phyloP scores from a whole-genome alignment of 805 yeast genomes.

The Candida pseudoglaebosa region DNA sequence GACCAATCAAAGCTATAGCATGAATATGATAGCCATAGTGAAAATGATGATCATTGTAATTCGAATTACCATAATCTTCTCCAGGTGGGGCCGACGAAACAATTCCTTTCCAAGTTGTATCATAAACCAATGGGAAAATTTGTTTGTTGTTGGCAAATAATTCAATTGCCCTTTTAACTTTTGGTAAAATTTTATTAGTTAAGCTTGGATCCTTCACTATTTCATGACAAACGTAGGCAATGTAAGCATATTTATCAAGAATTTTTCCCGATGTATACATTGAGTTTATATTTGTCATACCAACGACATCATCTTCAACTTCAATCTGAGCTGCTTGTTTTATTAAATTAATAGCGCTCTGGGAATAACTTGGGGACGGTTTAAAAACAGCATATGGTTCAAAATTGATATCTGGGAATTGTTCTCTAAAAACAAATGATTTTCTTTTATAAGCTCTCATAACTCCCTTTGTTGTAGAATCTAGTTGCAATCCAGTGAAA shows the following conservation, averaged over 20 bases:
- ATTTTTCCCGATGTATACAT: slow-evolving; percentile 90
- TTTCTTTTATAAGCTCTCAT: slow-evolving; percentile 43
- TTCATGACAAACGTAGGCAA: slow-evolving; percentile 67
- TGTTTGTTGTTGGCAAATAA: slow-evolving; percentile 71
- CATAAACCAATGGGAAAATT: slow-evolving; percentile 70
- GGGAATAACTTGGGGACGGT: slow-evolving; percentile 25
- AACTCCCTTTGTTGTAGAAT: slow-evolving; percentile 48
- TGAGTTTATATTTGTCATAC: slow-evolving; percentile 66
- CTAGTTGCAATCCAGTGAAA: slow-evolving; percentile 34
- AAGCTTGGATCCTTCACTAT: slow-evolving; percentile 55
- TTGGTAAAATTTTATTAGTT: slow-evolving; percentile 49
- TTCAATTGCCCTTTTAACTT: slow-evolving; percentile 63
- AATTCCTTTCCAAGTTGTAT: slow-evolving; percentile 73
- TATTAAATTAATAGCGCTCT: slow-evolving; percentile 34
- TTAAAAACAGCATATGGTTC: slow-evolving; percentile 58
- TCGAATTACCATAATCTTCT: slow-evolving; percentile 70
- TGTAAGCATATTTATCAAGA: slow-evolving; percentile 85
- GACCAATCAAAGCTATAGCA: slow-evolving; percentile 61
- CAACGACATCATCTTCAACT: slow-evolving; percentile 49
- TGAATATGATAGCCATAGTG: slow-evolving; percentile 74
- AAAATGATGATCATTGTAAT: slow-evolving; percentile 73
- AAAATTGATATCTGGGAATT: slow-evolving; percentile 40
- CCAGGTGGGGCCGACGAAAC: slow-evolving; percentile 62
- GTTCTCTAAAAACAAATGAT: slow-evolving; percentile 38
- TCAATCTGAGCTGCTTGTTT: slow-evolving; percentile 50